phyloP scores from a whole-genome alignment of 768 basidiomycete species.

The Mycena polygramma region DNA sequence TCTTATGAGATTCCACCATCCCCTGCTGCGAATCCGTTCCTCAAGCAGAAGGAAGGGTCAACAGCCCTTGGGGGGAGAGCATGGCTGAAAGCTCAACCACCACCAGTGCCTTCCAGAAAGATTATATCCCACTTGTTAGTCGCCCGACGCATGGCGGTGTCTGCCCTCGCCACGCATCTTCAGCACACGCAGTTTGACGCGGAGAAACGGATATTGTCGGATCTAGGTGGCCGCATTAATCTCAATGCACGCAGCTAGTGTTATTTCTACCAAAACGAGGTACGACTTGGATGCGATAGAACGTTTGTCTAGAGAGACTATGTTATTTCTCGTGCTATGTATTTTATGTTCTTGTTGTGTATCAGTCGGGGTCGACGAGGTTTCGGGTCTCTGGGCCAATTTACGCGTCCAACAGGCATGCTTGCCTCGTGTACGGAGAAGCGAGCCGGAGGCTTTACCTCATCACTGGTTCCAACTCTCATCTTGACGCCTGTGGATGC shows the following conservation, averaged over 20 bases:
- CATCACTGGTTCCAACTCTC: conserved; percentile 17
- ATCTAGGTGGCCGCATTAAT: conserved; percentile 3
- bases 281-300: too few relatives aligned
- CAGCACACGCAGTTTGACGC: too few relatives aligned
- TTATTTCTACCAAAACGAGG: too few relatives aligned
- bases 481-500: conserved; percentile 21
- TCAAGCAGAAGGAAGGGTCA: conserved; percentile 46
- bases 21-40: conserved; percentile 58
- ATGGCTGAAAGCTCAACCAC: conserved; percentile 37
- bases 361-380: too few relatives aligned
- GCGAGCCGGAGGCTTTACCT: conserved; percentile 1
- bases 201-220: conserved; percentile 6
- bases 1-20: conserved; percentile 54
- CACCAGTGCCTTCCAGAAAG: conserved; percentile 40
- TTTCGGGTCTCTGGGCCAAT: too few relatives aligned
- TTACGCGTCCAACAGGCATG: too few relatives aligned
- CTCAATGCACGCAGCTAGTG: background rate
- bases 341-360: too few relatives aligned
- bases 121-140: conserved; percentile 49
- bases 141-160: conserved; percentile 44
- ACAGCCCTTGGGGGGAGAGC: conserved; percentile 30
- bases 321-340: too few relatives aligned
- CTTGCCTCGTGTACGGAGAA: conserved; percentile 28
- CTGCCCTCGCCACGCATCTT: conserved; percentile 5
- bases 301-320: too few relatives aligned